phyloP scores from a whole-genome alignment of 2,329 filamentous ascomycete species.

The Fusarium sp. region DNA sequence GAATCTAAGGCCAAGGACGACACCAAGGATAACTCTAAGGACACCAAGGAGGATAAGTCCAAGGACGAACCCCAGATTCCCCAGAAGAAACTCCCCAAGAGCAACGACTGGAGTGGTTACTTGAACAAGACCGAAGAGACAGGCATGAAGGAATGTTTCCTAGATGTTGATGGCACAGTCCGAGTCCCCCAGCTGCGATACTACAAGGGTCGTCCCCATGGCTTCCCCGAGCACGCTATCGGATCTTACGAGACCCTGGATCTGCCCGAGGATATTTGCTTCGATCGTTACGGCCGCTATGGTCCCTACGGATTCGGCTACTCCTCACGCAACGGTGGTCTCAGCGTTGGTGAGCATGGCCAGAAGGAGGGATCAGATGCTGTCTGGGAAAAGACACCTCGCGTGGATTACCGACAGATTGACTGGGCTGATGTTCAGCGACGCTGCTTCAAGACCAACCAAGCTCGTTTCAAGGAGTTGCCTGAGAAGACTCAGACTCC shows the following conservation, averaged over 20 bases:
- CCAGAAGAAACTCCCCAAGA: constrained; percentile 45
- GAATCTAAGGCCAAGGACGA: constrained; percentile 23
- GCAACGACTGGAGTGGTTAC: constrained; percentile 53
- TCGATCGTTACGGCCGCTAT: constrained; percentile 88
- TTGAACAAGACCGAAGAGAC: constrained; percentile 56
- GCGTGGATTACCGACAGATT: constrained; percentile 81
- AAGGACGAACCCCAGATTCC: constrained; percentile 21
- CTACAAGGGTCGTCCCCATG: constrained; percentile 81
- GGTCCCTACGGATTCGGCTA: constrained; percentile 94
- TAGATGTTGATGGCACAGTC: constrained; percentile 75
- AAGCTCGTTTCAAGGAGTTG: constrained; percentile 72
- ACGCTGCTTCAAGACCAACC: constrained; percentile 78
- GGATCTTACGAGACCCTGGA: constrained; percentile 88
- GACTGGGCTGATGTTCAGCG: constrained; percentile 84
- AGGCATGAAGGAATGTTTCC: constrained; percentile 78
- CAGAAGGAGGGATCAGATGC: constrained; percentile 83
- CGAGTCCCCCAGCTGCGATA: constrained; percentile 77
- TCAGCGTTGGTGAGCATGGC: constrained; percentile 86
- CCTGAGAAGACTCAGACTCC: constrained; percentile 55
- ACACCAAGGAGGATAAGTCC: constrained; percentile 16
- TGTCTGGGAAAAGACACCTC: constrained; percentile 77
- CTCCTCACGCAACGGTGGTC: constrained; percentile 79
- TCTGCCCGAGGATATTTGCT: constrained; percentile 87
- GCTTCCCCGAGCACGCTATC: constrained; percentile 85
- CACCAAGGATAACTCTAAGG: constrained; percentile 6